Base-by-base conservation (phyloP, 1,284 basidiomycete species). In the Cutaneotrichosporon dermatis region DNA sequence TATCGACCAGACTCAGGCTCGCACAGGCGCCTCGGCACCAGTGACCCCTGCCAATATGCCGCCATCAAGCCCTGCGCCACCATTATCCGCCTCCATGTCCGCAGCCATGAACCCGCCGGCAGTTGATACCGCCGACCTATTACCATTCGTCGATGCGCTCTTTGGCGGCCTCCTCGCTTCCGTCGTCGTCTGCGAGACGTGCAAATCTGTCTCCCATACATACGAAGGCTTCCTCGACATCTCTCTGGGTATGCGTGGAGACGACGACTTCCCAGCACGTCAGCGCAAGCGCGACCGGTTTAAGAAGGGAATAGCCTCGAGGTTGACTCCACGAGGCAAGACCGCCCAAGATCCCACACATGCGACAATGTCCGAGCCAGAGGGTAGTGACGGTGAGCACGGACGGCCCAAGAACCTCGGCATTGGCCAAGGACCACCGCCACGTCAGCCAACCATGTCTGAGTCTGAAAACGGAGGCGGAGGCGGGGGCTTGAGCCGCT, bases 201-300 rank as follows among this genome's bases (percentile, higher is more conserved):
- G 93, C 84, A 92, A 93, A 75, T 80, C 81, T 55, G 83, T 82
- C 46, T 94, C 91, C 4, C 87, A 91, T 66, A 94, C 90, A 10
- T 89, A 90, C 71, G 91, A 94, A 76, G 91, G 93, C 70, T 97
- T 97, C 75, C 88, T 89, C 74, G 93, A 96, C 76, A 86, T 97
- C 67, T 91, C 89, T 52, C 81, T 97, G 69, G 87, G 94, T 71
- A 88, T 89, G 72, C 84, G 87, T 1, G 89, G 64, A 2, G 70
- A 72, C 51, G 66, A 58, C 16, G 66, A 61, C 16, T 41, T 11
- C 9, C 25, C 41, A 0, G 42, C 51, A 2, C 43, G 41, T 2
- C 15, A 42, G n/a, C 35, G 59, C 11, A 58, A 80, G 77, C 83
- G 89, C 52, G 86, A 91, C 75, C 82, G 83, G 54, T 78, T 92